Base-by-base conservation (phyloP, 2,329 filamentous ascomycete species). In the Diaporthe sp. region DNA sequence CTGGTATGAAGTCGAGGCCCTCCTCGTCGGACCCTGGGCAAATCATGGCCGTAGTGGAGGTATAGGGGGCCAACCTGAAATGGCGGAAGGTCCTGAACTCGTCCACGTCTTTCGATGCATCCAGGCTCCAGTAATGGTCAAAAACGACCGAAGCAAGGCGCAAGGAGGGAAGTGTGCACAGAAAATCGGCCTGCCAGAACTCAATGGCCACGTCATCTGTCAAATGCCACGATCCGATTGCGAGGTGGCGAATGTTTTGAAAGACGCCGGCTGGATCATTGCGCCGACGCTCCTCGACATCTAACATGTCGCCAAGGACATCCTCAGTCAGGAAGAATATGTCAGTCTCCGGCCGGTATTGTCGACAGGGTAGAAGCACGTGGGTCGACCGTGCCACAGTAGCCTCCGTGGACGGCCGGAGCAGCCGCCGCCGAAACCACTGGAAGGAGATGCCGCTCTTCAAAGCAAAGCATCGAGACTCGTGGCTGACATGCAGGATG, bases 211-310 rank as follows among this genome's bases (percentile, higher is more conserved):
- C 40, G 12, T 42, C 50, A 12, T 72, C 57, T 25, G 50, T 61
- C 22, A 72, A 25, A n/a, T 72, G 69, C 69, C 69, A 72, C 13
- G 69, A 64, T 10, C 69, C 69, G 28, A 72, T 28, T 25, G 69
- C 69, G 0, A 72, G 42, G 28, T 72, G 57, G 17, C 69, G 69
- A 42, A 72, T 64, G 30, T 30, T 42, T 13, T 40, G 42, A n/a
- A 72, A 72, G 35, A 72, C 57, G n/a, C 45, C 45, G 2, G 33
- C 22, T 12, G 69, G 69, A 10, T 72, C 69, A 17, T 72, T 72
- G n/a, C 15, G 69, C 28, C 30, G 45, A 25, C 69, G 69, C 10
- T 72, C 45, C 3, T 50, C n/a, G 7, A 42, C 10, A 1, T 64
- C 47, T 45, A 60, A 54, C 45, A 72, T 30, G 57, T 72, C 69